phyloP scores from a whole-genome alignment of 2,329 filamentous ascomycete genomes.

The Tolypocladium nubicola region DNA sequence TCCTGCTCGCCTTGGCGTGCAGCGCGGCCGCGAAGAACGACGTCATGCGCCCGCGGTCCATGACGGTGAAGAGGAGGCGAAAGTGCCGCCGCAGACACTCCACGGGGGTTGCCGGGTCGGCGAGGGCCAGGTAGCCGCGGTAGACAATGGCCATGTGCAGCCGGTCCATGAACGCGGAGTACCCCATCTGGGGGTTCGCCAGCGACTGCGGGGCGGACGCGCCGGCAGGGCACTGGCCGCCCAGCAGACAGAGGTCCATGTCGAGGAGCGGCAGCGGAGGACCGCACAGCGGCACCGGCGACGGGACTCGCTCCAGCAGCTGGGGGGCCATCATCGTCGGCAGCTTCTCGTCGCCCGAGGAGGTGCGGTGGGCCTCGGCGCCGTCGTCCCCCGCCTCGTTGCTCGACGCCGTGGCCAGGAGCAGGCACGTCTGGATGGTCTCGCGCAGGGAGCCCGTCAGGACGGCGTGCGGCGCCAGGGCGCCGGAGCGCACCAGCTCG shows the following conservation, averaged over 20 bases:
- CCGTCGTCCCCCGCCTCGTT: not conserved
- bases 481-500: slow-evolving; percentile 6
- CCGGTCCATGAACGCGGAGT: slow-evolving; percentile 7
- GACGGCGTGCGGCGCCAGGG: slow-evolving; percentile 4
- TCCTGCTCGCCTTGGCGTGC: slow-evolving; percentile 2
- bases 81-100: slow-evolving; percentile 5
- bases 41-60: slow-evolving; percentile 5
- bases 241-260: not conserved
- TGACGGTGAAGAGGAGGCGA: slow-evolving; percentile 4
- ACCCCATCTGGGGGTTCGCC: not conserved
- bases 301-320: not conserved
- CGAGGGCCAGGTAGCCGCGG: slow-evolving; percentile 5
- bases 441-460: slow-evolving; percentile 6
- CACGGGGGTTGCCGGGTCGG: slow-evolving; percentile 4
- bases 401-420: not conserved
- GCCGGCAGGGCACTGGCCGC: not conserved
- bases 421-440: slow-evolving; percentile 7
- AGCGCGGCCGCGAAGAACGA: slow-evolving; percentile 7
- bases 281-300: not conserved
- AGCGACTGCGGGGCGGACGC: no score
- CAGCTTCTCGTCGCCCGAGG: not conserved
- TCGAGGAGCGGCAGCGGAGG: not conserved
- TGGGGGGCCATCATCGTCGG: not conserved
- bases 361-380: not conserved
- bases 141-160: slow-evolving; percentile 5